A percentile compares a stretch with the other conserved stretches of the same genome.
These are phyloP conservation scores for Podospora australis DNA, from an alignment of 495 filamentous ascomycete species.

Conservation along the genomic window DNA sequence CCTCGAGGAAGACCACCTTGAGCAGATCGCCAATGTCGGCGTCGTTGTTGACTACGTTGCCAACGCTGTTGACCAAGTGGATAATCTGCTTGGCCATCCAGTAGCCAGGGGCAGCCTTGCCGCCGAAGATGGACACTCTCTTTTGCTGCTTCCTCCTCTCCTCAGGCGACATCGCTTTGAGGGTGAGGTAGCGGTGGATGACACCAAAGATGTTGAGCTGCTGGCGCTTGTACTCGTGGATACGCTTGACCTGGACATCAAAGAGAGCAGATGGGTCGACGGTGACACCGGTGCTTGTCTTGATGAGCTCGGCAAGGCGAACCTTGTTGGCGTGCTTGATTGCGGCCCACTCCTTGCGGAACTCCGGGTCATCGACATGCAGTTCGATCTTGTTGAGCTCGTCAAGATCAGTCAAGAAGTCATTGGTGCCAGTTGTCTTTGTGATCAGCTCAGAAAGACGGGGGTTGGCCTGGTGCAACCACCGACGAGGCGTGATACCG, in stretches of 20 bases:
- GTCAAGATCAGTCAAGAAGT: slow-evolving; percentile 83
- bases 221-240: slow-evolving; percentile 99
- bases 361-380: slow-evolving; percentile 74
- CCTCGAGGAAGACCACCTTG: slow-evolving; percentile 94
- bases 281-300: slow-evolving; percentile 64
- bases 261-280: slow-evolving; percentile 88
- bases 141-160: slow-evolving; percentile 83
- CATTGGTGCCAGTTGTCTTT: slow-evolving; percentile 73
- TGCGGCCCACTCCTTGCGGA: slow-evolving; percentile 85
- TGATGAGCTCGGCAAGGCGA: slow-evolving; percentile 83
- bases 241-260: slow-evolving; percentile 96
- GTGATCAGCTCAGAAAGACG: slow-evolving; percentile 86
- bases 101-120: slow-evolving; percentile 95
- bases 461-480: slow-evolving; percentile 97
- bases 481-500: slow-evolving; percentile 88
- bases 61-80: slow-evolving; percentile 89
- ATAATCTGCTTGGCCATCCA: slow-evolving; percentile 99
- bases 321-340: slow-evolving; percentile 71
- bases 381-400: slow-evolving; percentile 75
- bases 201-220: slow-evolving; percentile 98
- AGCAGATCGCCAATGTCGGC: slow-evolving; percentile 85
- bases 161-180: slow-evolving; percentile 78
- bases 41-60: slow-evolving; percentile 86
- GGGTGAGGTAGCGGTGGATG: slow-evolving; percentile 85
- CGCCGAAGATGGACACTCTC: slow-evolving; percentile 95